Conservation (phyloP, 1,284 basidiomycete species). For the Marasmius sp. region DNA sequence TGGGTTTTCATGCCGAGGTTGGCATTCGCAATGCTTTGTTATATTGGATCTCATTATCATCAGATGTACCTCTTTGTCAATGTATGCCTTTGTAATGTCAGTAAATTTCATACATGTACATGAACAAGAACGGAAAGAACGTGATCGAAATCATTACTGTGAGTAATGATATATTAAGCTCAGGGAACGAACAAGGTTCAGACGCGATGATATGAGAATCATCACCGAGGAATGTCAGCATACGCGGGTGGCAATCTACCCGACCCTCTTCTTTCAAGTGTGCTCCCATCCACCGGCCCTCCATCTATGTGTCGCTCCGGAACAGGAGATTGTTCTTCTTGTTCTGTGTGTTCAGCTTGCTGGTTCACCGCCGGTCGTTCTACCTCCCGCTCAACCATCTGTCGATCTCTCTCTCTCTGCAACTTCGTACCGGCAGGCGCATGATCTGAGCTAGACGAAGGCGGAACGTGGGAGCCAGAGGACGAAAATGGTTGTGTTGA, state of each 20-base stretch:
- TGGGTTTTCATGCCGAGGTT: too few species aligned
- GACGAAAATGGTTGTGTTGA: not conserved
- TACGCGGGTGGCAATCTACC: not conserved
- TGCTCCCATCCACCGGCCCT: not conserved
- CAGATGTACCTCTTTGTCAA: too few species aligned
- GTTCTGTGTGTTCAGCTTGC: not conserved
- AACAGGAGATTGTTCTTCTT: not conserved
- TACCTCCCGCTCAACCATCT: not conserved
- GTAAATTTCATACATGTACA: too few species aligned
- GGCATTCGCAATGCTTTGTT: too few species aligned
- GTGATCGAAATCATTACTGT: too few species aligned
- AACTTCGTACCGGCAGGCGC: not conserved
- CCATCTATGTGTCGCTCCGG: not conserved
- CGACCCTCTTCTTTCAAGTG: not conserved
- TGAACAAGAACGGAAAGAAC: too few species aligned
- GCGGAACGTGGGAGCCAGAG: not conserved
- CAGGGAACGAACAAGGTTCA: too few species aligned
- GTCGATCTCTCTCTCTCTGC: not conserved
- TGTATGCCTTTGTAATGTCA: too few species aligned
- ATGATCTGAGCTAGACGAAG: not conserved
- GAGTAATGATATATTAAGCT: too few species aligned
- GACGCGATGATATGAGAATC: too few species aligned
- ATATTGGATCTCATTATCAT: too few species aligned
- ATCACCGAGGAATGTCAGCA: not conserved
- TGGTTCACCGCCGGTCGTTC: not conserved